Evolutionary conservation across 306 rosid genomes (phyloP).

Genomic region (Cicer yamashitae): DNA sequence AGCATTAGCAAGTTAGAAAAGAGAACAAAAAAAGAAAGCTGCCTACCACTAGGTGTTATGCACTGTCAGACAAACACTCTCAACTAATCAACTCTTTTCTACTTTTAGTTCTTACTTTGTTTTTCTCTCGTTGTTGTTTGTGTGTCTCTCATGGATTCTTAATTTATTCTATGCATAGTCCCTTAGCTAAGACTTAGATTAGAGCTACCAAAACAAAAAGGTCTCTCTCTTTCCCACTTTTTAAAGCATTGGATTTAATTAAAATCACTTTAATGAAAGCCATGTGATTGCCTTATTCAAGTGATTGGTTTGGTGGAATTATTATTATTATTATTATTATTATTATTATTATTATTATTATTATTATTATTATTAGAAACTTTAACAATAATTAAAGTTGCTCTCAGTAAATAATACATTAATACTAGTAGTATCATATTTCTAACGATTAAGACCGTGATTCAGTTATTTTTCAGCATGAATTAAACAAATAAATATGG

Average conservation of each 20-base stretch:
- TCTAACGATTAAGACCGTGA: too few relatives aligned
- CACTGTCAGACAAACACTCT: slow-evolving; percentile 57
- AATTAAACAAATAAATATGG: too few relatives aligned
- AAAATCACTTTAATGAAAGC: slow-evolving; percentile 27
- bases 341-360: too few relatives aligned
- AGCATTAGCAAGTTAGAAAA: slow-evolving; percentile 58
- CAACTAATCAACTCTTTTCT: slow-evolving; percentile 44
- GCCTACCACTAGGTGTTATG: slow-evolving; percentile 72
- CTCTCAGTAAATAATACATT: too few relatives aligned
- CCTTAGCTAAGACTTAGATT: slow-evolving; percentile 19
- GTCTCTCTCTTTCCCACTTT: slow-evolving; percentile 53
- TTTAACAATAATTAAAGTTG: too few relatives aligned
- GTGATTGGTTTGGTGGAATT: slow-evolving; percentile 32
- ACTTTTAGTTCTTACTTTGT: slow-evolving; percentile 42
- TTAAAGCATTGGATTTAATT: slow-evolving; percentile 39
- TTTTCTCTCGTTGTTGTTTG: slow-evolving; percentile 41
- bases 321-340: too few relatives aligned
- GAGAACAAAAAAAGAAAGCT: slow-evolving; percentile 51
- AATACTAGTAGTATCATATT: too few relatives aligned
- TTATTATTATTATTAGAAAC: too few relatives aligned
- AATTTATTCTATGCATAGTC: slow-evolving; percentile 37
- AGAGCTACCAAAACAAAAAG: slow-evolving; percentile 50
- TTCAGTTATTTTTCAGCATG: too few relatives aligned
- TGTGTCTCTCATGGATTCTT: slow-evolving; percentile 48
- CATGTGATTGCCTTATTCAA: slow-evolving; percentile 42